Base-by-base conservation (phyloP, 441 rosid genomes). In the Breynia disticha region DNA sequence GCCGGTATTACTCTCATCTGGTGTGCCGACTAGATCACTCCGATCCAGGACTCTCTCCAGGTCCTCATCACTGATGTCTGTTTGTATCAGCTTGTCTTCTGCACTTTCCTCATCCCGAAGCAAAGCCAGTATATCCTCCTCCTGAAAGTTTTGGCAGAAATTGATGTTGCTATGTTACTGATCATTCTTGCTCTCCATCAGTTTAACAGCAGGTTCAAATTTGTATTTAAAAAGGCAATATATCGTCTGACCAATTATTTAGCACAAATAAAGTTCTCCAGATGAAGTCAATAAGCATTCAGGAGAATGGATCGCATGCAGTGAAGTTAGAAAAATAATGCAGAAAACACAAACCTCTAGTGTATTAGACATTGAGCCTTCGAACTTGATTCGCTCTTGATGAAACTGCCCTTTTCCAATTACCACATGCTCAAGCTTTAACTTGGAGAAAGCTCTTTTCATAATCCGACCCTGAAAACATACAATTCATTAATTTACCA, bases 381-480 rank as follows among this genome's bases (percentile, higher is more conserved):
- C 68, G 28, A 83, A 63, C 65, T 76, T 85, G 54, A 69, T 57
- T 47, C 84, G 72, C 54, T 87, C 99, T 71, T 86, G 99, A 69
- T 90, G 95, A 74, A 94, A 94, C 62, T 90, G 86, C 48, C 96
- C 99, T 72, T 79, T 85, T 11, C 71, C 97, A 35, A 94, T 94
- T 66, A 94, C 97, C 53, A 90, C 95, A 57, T 90, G 96, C 82
- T 90, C 99, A 60, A 94, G 80, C 82, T 85, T 94, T 74, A 94
- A 74, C 82, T 94, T 90, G 63, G 89, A 74, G 55, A 61, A 85
- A 20, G 99, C 99, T 65, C 95, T 82, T 74, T 87, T 94, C 78
- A 94, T 54, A 42, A 94, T 57, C 54, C 97, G 97, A 24, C 94
- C 88, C 97, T 93, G 81, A 53, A n/a, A 61, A 55, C 63, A 60